Percentiles rank a stretch among this genome's conserved stretches.
Evolutionary conservation across 805 yeast genomes (phyloP).

Genomic region (Lipomyces kockii): DNA sequence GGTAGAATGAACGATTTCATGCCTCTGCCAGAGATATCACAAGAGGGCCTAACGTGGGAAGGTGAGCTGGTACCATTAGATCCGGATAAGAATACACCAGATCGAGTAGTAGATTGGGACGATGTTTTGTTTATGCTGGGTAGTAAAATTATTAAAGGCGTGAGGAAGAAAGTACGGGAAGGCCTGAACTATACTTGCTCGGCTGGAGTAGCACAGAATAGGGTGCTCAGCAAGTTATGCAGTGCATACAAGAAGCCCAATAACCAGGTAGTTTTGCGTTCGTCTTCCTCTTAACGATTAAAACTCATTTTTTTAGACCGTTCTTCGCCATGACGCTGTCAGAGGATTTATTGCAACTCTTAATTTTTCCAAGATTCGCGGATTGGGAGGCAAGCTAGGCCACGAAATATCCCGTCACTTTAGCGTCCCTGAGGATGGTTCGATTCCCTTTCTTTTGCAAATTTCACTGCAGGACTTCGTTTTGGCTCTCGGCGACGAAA

Average conservation of each 20-base stretch:
- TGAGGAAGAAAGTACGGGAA: constrained; percentile 58
- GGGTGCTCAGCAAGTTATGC: constrained; percentile 82
- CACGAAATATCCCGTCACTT: constrained; percentile 57
- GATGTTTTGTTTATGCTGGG: constrained; percentile 74
- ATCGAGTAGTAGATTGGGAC: constrained; percentile 67
- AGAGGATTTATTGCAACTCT: constrained; percentile 61
- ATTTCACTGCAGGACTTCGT: constrained; percentile 51
- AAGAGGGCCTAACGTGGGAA: constrained; percentile 38
- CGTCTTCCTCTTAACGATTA: not conserved
- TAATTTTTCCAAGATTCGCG: constrained; percentile 77
- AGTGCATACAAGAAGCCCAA: constrained; percentile 86
- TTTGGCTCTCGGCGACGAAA: constrained; percentile 49
- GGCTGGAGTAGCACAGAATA: constrained; percentile 80
- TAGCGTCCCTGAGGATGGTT: constrained; percentile 54
- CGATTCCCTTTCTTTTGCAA: constrained; percentile 58
- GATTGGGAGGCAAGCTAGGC: constrained; percentile 90
- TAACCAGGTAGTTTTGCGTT: constrained; percentile 49
- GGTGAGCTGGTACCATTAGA: constrained; percentile 41
- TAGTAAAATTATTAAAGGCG: constrained; percentile 58
- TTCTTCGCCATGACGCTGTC: constrained; percentile 58
- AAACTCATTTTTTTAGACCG: constrained; percentile 55
- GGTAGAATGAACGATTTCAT: constrained; percentile 42
- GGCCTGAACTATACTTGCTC: constrained; percentile 83
- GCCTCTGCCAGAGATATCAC: constrained; percentile 53
- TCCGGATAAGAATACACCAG: constrained; percentile 33